Evolutionary conservation across 352 stramenopile species (phyloP), one percentile per base, ranked within the genome.

Genomic region (Phytopythium oedochilum): DNA sequence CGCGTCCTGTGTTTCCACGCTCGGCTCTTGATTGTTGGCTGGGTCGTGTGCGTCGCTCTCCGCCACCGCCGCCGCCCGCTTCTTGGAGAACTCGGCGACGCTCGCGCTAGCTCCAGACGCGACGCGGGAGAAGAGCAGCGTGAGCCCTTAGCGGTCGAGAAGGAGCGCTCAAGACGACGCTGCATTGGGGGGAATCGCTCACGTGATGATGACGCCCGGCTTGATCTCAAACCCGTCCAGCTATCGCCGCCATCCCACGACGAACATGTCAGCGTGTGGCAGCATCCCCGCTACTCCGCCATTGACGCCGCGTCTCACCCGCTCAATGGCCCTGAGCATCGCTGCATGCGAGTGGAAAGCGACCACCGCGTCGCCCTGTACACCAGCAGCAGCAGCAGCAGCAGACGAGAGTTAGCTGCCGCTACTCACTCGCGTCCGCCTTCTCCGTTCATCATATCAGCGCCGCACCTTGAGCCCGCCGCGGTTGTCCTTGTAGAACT

Each of bases 221-320:
- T 92, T 94, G 69, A 94, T 78, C 75, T 94, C 82, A 31, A 88
- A 86, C 50, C 83, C 69, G 45, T 92, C 71, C 36, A 94, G 53
- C 84, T 94, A 20, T 2, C 22, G 14, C 18, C 23, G 43, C 3
- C 23, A 34, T 25, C 38, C 3, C 40, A 31, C 2, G 18, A 18
- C n/a, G 29, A 36, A 15, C 1, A 12, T 28, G 22, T 32, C 12
- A 47, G 42, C 8, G 5, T 32, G 17, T 46, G 23, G 1, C 14
- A 22, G 1, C 25, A 31, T 22, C 11, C 5, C 32, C 48, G 25
- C 18, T 2, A 25, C n/a, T 25, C 18, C 7, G n/a, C 4, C 34
- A 23, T 23, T 26, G 23, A 25, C 14, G 29, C 20, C 5, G 5
- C n/a, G 3, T 2, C 40, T 59, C 61, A 93, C 83, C 78, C 71